phyloP scores from a whole-genome alignment of 2,329 filamentous ascomycete species.

The Rhinocladiella similis region DNA sequence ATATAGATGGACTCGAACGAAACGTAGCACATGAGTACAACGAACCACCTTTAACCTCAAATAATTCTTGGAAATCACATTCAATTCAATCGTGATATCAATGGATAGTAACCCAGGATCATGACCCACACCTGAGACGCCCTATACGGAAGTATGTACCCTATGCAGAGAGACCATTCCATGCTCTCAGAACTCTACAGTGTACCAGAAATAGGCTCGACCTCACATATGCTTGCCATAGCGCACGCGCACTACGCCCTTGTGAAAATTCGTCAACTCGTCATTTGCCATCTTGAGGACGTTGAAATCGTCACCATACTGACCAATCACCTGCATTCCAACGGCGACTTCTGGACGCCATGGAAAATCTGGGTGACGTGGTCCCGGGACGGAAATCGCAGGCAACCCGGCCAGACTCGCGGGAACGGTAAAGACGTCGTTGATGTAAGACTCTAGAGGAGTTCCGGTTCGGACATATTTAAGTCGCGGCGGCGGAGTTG shows the following conservation, averaged over 20 bases:
- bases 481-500: constrained; percentile 69
- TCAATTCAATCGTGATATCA: too few species aligned
- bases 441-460: constrained; percentile 79
- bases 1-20: background rate
- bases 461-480: constrained; percentile 49
- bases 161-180: too few species aligned
- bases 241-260: too few species aligned
- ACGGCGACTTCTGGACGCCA: constrained; percentile 30
- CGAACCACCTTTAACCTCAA: too few species aligned
- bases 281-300: constrained; percentile 26
- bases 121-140: too few species aligned
- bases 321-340: constrained; percentile 49
- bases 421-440: constrained; percentile 94
- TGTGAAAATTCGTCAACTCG: constrained; percentile 17
- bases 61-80: too few species aligned
- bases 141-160: too few species aligned
- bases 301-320: constrained; percentile 45
- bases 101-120: too few species aligned
- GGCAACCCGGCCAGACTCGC: constrained; percentile 90
- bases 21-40: background rate
- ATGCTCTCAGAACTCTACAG: too few species aligned
- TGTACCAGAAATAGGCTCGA: too few species aligned
- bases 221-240: too few species aligned
- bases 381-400: constrained; percentile 77
- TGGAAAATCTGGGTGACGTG: constrained; percentile 26